Conservation (phyloP, 2,329 filamentous ascomycete species). For the Epicoccum nigrum region DNA sequence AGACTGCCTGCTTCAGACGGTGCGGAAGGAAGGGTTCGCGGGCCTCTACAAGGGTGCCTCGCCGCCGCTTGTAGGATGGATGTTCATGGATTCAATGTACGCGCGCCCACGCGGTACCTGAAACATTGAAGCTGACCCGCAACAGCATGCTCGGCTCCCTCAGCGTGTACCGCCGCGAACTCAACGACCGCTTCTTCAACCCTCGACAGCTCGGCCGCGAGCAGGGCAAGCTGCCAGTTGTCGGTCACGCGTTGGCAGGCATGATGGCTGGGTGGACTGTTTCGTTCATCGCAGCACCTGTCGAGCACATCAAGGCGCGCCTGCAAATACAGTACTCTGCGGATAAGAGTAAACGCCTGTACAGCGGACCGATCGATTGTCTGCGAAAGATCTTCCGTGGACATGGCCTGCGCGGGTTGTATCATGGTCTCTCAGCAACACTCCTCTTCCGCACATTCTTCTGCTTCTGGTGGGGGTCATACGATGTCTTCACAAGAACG, state of each 20-base stretch:
- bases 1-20: slow-evolving; percentile 82
- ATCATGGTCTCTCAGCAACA: slow-evolving; percentile 84
- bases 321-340: slow-evolving; percentile 88
- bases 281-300: slow-evolving; percentile 73
- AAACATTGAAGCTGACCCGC: slow-evolving; percentile 15
- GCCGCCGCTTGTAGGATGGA: slow-evolving; percentile 93
- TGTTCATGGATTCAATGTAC: slow-evolving; percentile 88
- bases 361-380: slow-evolving; percentile 88
- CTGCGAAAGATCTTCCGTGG: slow-evolving; percentile 61
- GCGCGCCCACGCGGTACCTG: slow-evolving; percentile 15
- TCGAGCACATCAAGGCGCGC: slow-evolving; percentile 69
- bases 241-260: slow-evolving; percentile 88
- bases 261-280: slow-evolving; percentile 88
- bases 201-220: slow-evolving; percentile 50
- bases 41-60: slow-evolving; percentile 95
- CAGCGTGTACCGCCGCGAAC: slow-evolving; percentile 83
- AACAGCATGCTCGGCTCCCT: slow-evolving; percentile 82
- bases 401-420: slow-evolving; percentile 81
- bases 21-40: slow-evolving; percentile 81
- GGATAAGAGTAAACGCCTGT: slow-evolving; percentile 76
- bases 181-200: slow-evolving; percentile 81
- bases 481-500: slow-evolving; percentile 78
- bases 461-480: slow-evolving; percentile 98
- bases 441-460: slow-evolving; percentile 91
- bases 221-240: slow-evolving; percentile 66